A percentile compares a stretch with the other conserved stretches of the same genome.
Evolutionary conservation across 805 yeast genomes (phyloP).

Genomic region (Kuraishia hungarica): DNA sequence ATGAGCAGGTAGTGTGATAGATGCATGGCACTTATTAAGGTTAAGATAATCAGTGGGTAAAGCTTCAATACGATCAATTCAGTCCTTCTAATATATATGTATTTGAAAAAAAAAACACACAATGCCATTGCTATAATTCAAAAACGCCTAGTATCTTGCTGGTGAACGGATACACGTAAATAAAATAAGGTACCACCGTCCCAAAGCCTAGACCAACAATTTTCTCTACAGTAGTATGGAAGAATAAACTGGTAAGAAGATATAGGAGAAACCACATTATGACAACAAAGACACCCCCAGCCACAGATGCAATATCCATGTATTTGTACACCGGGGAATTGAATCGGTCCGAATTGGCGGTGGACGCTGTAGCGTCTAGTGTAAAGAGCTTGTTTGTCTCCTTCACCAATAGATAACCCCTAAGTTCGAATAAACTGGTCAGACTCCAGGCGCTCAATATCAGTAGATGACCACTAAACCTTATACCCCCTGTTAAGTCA

Average conservation of each 20-base stretch:
- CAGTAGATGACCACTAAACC: conserved; percentile 34
- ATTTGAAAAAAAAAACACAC: no score
- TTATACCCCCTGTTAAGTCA: conserved; percentile 29
- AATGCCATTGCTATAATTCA: not conserved
- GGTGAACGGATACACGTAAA: conserved; percentile 9
- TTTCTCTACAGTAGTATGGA: conserved; percentile 40
- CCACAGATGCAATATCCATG: not conserved
- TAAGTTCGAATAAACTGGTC: conserved; percentile 16
- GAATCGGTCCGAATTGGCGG: not conserved
- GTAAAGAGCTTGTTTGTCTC: not conserved
- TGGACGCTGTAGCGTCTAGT: not conserved
- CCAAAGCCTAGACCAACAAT: conserved; percentile 34
- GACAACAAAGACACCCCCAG: not conserved
- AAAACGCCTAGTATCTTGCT: not conserved
- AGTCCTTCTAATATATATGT: no score
- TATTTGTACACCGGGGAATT: not conserved
- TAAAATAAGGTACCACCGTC: conserved; percentile 19
- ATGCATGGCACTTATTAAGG: no score
- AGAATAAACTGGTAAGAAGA: conserved; percentile 36
- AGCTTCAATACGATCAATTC: no score
- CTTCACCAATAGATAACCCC: not conserved
- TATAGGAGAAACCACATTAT: conserved; percentile 29
- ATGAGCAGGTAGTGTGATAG: no score
- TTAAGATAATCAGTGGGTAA: no score
- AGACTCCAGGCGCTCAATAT: conserved; percentile 25